Evolutionary conservation across 805 yeast species (phyloP).

Genomic region (Barnettozyma californica): DNA sequence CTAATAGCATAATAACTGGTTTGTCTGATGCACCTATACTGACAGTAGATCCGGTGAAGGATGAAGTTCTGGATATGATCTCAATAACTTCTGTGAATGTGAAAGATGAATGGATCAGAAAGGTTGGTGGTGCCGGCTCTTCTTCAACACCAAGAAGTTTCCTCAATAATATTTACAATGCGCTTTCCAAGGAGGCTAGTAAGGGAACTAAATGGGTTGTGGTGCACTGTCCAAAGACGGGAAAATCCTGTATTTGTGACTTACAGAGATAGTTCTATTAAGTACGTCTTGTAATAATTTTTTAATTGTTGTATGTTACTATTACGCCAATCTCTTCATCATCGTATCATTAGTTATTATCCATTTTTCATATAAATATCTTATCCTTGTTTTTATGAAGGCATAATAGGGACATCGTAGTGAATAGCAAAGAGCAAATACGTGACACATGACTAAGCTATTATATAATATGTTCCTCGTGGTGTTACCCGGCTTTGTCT

Average conservation of each 20-base stretch:
- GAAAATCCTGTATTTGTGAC: constrained; percentile 62
- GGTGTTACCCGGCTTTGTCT: too few species aligned
- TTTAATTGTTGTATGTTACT: too few species aligned
- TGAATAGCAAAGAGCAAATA: too few species aligned
- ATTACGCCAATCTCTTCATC: too few species aligned
- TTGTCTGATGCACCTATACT: constrained; percentile 67
- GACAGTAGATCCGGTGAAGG: constrained; percentile 69
- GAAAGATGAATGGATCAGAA: constrained; percentile 72
- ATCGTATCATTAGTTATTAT: too few species aligned
- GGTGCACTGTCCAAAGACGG: constrained; percentile 72
- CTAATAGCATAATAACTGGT: constrained; percentile 46
- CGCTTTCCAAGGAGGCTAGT: constrained; percentile 66
- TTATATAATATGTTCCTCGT: too few species aligned
- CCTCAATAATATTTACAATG: constrained; percentile 65
- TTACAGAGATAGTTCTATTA: constrained; percentile 37
- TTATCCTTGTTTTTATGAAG: too few species aligned
- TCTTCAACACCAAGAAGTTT: constrained; percentile 77
- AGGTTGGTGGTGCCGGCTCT: constrained; percentile 76
- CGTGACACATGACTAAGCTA: too few species aligned
- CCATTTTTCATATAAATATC: too few species aligned
- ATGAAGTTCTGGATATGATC: constrained; percentile 82
- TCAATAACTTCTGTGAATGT: constrained; percentile 68
- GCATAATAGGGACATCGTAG: too few species aligned
- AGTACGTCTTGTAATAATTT: too few species aligned
- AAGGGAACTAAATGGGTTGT: constrained; percentile 74